Conservation (phyloP, 2,329 filamentous ascomycete species). For the Epichloe amarillans region DNA sequence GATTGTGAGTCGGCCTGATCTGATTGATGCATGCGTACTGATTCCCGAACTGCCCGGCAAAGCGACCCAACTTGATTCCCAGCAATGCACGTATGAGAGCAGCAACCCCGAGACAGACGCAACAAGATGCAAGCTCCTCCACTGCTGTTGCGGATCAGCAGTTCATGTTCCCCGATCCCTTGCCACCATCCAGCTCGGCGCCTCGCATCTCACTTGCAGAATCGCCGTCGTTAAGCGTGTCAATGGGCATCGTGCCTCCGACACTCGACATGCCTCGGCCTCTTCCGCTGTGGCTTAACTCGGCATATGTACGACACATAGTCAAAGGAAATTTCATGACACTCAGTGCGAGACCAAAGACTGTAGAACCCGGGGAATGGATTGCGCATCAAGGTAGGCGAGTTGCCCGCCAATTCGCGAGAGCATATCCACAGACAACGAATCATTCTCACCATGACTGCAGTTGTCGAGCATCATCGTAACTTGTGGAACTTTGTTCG, state of each 20-base stretch:
- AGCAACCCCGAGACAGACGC: not conserved
- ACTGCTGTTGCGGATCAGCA: not conserved
- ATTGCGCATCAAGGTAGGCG: slow-evolving; percentile 81
- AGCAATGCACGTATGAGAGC: slow-evolving; percentile 3
- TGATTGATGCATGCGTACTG: not conserved
- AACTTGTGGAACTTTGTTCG: slow-evolving; percentile 81
- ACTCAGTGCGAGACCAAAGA: slow-evolving; percentile 83
- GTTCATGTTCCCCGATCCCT: not conserved
- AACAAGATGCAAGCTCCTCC: not conserved
- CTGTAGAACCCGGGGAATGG: slow-evolving; percentile 91
- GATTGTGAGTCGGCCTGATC: not conserved
- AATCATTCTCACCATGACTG: slow-evolving; percentile 20
- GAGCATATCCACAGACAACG: not conserved
- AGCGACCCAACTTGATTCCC: not conserved
- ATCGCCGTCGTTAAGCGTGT: not conserved
- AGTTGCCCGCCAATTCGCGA: not conserved
- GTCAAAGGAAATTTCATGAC: slow-evolving; percentile 98
- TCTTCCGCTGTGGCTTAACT: slow-evolving; percentile 64
- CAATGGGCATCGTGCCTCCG: not conserved
- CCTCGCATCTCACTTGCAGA: not conserved
- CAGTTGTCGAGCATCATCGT: slow-evolving; percentile 80
- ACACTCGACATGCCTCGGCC: slow-evolving; percentile 33
- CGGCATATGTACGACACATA: slow-evolving; percentile 66
- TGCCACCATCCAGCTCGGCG: not conserved
- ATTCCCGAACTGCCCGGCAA: not conserved